A percentile compares a stretch with the other conserved stretches of the same genome.
These are phyloP conservation scores for Cyberlindnera maritima DNA, from an alignment of 805 yeast species.

Conservation along the genomic window DNA sequence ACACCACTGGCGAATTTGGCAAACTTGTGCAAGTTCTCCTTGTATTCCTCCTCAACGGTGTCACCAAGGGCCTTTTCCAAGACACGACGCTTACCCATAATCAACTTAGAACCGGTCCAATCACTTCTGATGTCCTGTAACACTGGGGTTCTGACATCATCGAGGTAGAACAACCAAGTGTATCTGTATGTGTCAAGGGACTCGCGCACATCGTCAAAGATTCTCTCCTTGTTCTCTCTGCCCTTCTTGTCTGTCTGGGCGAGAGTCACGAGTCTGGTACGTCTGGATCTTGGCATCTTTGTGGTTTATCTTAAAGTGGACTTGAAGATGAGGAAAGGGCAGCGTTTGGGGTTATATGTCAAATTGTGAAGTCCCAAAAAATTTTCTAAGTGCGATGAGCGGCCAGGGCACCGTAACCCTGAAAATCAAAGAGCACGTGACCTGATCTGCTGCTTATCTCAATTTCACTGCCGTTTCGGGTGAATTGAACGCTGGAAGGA, in stretches of 20 bases:
- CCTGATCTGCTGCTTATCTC: no score
- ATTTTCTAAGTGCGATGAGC: constrained; percentile 8
- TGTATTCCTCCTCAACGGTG: constrained; percentile 84
- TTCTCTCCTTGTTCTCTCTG: constrained; percentile 83
- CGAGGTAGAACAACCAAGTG: constrained; percentile 82
- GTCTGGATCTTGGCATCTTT: constrained; percentile 92
- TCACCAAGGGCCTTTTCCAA: constrained; percentile 91
- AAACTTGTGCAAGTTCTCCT: constrained; percentile 74
- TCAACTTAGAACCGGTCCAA: constrained; percentile 87
- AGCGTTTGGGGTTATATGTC: not conserved
- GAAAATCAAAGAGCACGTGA: not conserved
- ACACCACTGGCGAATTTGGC: constrained; percentile 68
- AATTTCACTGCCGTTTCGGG: no score
- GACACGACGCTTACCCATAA: constrained; percentile 91
- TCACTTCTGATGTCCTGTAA: constrained; percentile 89
- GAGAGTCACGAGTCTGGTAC: constrained; percentile 92
- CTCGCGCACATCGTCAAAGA: constrained; percentile 86
- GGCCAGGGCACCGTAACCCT: not conserved
- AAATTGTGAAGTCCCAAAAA: not conserved
- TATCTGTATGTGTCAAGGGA: constrained; percentile 74
- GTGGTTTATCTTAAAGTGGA: not conserved
- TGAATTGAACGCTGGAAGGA: no score
- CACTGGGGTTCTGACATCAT: constrained; percentile 94
- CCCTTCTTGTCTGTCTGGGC: constrained; percentile 97
- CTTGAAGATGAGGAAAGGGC: not conserved